These are phyloP conservation scores for Dipodascus albidus DNA, from an alignment of 805 yeast species.

Conservation along the genomic window DNA sequence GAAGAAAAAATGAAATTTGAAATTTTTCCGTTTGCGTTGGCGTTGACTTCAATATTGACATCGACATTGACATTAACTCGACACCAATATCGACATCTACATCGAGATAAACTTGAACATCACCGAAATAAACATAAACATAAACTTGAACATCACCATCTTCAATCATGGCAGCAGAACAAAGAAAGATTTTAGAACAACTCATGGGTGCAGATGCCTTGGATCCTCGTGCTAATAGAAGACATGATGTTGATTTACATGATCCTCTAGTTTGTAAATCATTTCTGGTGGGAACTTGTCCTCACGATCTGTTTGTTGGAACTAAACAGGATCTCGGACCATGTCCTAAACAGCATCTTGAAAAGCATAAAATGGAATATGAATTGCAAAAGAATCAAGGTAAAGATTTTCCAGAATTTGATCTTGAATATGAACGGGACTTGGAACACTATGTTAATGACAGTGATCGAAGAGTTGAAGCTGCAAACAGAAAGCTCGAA, in stretches of 20 bases:
- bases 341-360: conserved; percentile 67
- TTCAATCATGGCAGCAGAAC: conserved; percentile 70
- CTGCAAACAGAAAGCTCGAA: conserved; percentile 53
- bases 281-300: conserved; percentile 77
- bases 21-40: too few species aligned
- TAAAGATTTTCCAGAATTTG: conserved; percentile 34
- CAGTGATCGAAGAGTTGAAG: conserved; percentile 51
- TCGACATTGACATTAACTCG: too few species aligned
- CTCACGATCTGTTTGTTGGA: conserved; percentile 69
- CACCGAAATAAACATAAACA: too few species aligned
- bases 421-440: conserved; percentile 33
- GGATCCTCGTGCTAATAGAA: conserved; percentile 18
- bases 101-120: too few species aligned
- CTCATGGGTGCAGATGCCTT: conserved; percentile 51
- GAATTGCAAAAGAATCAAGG: conserved; percentile 28
- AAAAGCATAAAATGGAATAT: conserved; percentile 62
- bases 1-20: too few species aligned
- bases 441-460: conserved; percentile 51
- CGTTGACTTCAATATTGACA: too few species aligned
- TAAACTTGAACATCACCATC: too few species aligned
- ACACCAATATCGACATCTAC: too few species aligned
- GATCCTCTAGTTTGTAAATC: conserved; percentile 64
- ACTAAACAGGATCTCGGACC: conserved; percentile 76
- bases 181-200: conserved; percentile 63
- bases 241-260: conserved; percentile 33